These are phyloP conservation scores for Lachancea lanzarotensis DNA, from an alignment of 805 yeast genomes.

Conservation along the genomic window DNA sequence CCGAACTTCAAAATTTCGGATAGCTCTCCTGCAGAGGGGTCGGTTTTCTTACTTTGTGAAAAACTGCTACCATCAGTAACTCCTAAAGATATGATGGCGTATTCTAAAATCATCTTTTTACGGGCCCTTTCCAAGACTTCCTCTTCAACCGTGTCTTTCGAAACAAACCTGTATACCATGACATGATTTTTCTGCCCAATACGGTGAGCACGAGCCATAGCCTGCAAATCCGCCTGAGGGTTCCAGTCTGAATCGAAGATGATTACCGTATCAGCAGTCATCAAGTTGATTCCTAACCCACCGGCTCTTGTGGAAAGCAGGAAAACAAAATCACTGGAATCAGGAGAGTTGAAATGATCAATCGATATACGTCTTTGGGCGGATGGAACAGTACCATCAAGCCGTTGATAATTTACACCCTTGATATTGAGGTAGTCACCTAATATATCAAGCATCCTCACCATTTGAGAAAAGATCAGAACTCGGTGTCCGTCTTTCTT, in stretches of 20 bases:
- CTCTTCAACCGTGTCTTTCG: slow-evolving; percentile 97
- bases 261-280: slow-evolving; percentile 99
- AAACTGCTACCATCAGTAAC: slow-evolving; percentile 64
- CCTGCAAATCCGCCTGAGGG: slow-evolving; percentile 98
- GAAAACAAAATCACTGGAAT: slow-evolving; percentile 85
- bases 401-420: slow-evolving; percentile 82
- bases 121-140: slow-evolving; percentile 95
- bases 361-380: slow-evolving; percentile 89
- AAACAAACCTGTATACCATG: slow-evolving; percentile 94
- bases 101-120: slow-evolving; percentile 95
- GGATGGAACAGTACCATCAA: slow-evolving; percentile 96
- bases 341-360: slow-evolving; percentile 94
- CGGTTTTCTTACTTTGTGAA: slow-evolving; percentile 47
- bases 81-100: slow-evolving; percentile 94
- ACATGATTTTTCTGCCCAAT: slow-evolving; percentile 99
- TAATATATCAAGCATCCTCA: slow-evolving; percentile 85
- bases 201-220: slow-evolving; percentile 99
- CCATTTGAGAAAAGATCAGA: slow-evolving; percentile 94
- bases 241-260: slow-evolving; percentile 99
- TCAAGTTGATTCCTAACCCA: slow-evolving; percentile 94
- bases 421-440: slow-evolving; percentile 89
- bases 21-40: slow-evolving; percentile 78
- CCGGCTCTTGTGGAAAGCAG: slow-evolving; percentile 95
- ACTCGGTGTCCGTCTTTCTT: slow-evolving; percentile 95
- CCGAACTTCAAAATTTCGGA: slow-evolving; percentile 95